These are phyloP conservation scores for Yarrowia alimentaria DNA, from an alignment of 805 yeast genomes.

Conservation along the genomic window DNA sequence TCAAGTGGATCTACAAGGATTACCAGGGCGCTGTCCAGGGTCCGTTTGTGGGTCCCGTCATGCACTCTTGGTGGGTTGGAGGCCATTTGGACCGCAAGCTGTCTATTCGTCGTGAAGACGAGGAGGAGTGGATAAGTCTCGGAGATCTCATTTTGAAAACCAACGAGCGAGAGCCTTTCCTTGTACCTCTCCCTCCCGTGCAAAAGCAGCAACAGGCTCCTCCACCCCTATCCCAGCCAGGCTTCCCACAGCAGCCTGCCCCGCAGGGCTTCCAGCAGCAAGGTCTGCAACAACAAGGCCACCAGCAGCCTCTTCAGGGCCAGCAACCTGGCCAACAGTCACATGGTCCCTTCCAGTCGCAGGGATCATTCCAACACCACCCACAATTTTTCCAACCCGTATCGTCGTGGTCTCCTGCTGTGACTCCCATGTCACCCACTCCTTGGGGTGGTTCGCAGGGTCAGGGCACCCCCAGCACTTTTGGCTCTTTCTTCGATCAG, in stretches of 20 bases:
- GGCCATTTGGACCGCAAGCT: constrained; percentile 59
- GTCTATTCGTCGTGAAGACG: constrained; percentile 59
- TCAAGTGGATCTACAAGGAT: constrained; percentile 73
- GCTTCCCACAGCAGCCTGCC: too few species aligned
- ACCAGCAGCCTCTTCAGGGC: not conserved
- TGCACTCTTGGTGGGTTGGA: constrained; percentile 74
- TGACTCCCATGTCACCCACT: constrained; percentile 22
- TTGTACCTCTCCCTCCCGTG: constrained; percentile 43
- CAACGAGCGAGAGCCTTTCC: constrained; percentile 59
- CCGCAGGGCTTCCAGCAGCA: too few species aligned
- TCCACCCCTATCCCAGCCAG: too few species aligned
- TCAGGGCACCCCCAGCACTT: constrained; percentile 11
- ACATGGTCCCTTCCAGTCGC: constrained; percentile 6
- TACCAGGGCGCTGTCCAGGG: constrained; percentile 72
- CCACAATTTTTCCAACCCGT: constrained; percentile 18
- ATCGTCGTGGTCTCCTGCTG: constrained; percentile 18
- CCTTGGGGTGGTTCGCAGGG: constrained; percentile 26
- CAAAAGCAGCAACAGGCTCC: not conserved
- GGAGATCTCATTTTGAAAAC: constrained; percentile 52
- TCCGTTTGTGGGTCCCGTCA: constrained; percentile 68
- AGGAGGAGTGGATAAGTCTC: constrained; percentile 50
- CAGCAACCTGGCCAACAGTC: constrained; percentile 1
- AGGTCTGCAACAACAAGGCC: not conserved
- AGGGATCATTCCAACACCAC: constrained; percentile 17
- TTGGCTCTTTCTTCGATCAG: constrained; percentile 20